Percentiles rank a stretch among this genome's conserved stretches.
Evolutionary conservation across 768 basidiomycete genomes (phyloP).

Genomic region (Lyophyllum semitale): DNA sequence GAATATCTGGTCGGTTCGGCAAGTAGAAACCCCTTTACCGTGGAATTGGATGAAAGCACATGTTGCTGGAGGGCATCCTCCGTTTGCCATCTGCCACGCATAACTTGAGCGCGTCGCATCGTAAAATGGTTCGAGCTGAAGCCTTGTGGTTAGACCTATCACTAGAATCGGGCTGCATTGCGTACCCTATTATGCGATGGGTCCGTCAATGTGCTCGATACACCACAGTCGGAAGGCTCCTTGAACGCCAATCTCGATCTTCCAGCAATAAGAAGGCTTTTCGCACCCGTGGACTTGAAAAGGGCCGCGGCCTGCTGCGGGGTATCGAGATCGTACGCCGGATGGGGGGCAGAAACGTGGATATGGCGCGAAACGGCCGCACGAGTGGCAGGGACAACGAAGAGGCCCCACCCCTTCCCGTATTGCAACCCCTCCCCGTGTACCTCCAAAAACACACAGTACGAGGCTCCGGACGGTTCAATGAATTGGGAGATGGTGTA

Average conservation of each 20-base stretch:
- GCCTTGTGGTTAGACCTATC: not conserved
- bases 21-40: conserved; percentile 42
- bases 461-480: conserved; percentile 24
- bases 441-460: conserved; percentile 33
- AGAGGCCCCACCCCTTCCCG: conserved; percentile 37
- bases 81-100: conserved; percentile 39
- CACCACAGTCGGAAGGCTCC: conserved; percentile 31
- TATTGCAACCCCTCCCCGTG: conserved; percentile 14
- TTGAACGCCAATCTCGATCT: conserved; percentile 36
- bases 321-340: conserved; percentile 37
- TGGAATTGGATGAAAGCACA: conserved; percentile 53
- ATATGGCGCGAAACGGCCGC: conserved; percentile 26
- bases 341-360: conserved; percentile 51
- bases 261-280: conserved; percentile 44
- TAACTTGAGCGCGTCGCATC: conserved; percentile 38
- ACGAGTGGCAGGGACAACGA: conserved; percentile 31
- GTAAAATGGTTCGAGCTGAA: conserved; percentile 45
- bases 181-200: conserved; percentile 47
- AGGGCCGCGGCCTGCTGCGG: conserved; percentile 41
- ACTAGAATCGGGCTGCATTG: no score
- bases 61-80: conserved; percentile 37
- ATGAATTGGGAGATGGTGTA: conserved; percentile 29
- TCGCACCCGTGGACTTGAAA: conserved; percentile 39
- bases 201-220: conserved; percentile 35
- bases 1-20: conserved; percentile 41